These are phyloP conservation scores for Pythium coloratum DNA, from an alignment of 352 stramenopile species.

Conservation along the genomic window DNA sequence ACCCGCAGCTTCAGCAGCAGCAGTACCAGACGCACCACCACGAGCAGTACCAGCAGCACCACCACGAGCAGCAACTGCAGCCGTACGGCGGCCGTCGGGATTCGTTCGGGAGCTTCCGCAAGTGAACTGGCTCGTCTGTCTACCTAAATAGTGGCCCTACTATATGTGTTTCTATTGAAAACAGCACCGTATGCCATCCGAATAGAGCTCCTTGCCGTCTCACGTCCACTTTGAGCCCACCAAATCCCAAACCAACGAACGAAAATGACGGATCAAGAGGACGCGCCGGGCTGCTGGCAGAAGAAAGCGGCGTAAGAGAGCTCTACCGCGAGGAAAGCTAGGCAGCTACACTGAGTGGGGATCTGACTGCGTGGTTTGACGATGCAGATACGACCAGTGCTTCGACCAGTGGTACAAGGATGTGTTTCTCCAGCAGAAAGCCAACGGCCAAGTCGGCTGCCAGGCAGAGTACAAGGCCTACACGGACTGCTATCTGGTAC, in stretches of 20 bases:
- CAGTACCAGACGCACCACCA: slow-evolving; percentile 1
- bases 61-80: slow-evolving; percentile 9
- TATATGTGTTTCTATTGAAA: slow-evolving; percentile 29
- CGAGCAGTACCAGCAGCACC: slow-evolving; percentile 10
- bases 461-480: slow-evolving; percentile 83
- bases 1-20: slow-evolving; percentile 1
- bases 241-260: background rate
- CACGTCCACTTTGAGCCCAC: background rate
- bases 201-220: slow-evolving; percentile 15
- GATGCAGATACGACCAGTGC: slow-evolving; percentile 72
- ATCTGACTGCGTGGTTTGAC: background rate
- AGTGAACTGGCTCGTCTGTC: background rate
- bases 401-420: slow-evolving; percentile 89
- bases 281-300: slow-evolving; percentile 67
- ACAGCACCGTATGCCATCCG: background rate
- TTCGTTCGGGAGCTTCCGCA: slow-evolving; percentile 25
- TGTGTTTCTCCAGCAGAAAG: slow-evolving; percentile 82
- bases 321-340: background rate
- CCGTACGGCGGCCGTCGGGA: slow-evolving; percentile 14
- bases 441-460: slow-evolving; percentile 66
- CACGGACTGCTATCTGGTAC: slow-evolving; percentile 68
- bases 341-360: background rate
- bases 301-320: slow-evolving; percentile 58
- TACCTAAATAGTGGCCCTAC: slow-evolving; percentile 27
- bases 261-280: slow-evolving; percentile 24